Conservation (phyloP, 129 eudicot genomes). For the Chrysanthemum seticuspe region DNA sequence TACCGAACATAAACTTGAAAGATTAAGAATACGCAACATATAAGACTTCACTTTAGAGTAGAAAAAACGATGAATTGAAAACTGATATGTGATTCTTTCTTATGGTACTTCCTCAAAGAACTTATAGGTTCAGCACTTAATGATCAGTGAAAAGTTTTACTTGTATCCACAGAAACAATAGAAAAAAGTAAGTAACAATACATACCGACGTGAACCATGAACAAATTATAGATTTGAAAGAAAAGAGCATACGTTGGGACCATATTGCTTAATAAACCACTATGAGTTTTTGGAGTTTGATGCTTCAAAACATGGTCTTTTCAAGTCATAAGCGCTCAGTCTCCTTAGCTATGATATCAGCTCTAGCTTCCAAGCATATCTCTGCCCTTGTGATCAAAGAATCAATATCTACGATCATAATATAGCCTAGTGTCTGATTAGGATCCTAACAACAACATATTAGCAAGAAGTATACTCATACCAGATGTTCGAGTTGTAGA, state of each 20-base stretch:
- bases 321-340: constrained; percentile 81
- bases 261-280: constrained; percentile 89
- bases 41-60: constrained; percentile 15
- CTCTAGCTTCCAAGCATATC: too few species aligned
- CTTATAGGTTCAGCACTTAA: constrained; percentile 79
- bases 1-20: too few species aligned
- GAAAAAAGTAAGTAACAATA: neutral
- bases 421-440: neutral
- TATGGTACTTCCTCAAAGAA: constrained; percentile 73
- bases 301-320: constrained; percentile 89
- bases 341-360: neutral
- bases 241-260: constrained; percentile 60
- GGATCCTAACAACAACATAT: neutral
- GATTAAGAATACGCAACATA: too few species aligned
- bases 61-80: constrained; percentile 56
- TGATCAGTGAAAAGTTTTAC: constrained; percentile 86
- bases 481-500: constrained; percentile 35
- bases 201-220: neutral
- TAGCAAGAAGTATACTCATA: constrained; percentile 19
- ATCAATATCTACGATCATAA: constrained; percentile 61
- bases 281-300: constrained; percentile 72
- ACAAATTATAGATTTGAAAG: neutral
- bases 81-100: constrained; percentile 69
- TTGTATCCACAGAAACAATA: constrained; percentile 27
- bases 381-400: constrained; percentile 41